Conservation (phyloP, 306 rosid genomes). For the Pachyrhizus erosus region DNA sequence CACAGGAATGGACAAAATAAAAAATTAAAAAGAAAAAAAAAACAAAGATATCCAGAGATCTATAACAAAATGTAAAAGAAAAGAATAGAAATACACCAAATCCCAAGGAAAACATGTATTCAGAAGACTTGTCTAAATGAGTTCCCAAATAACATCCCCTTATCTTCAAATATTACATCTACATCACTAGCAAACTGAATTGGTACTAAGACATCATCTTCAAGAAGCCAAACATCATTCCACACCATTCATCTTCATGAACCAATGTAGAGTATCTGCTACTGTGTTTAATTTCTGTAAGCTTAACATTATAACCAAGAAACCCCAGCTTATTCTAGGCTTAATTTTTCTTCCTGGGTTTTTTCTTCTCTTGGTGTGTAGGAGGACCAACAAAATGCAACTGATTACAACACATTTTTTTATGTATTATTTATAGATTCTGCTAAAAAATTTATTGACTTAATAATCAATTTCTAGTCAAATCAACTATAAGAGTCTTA, state of each 20-base stretch:
- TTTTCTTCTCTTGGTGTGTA: background rate
- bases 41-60: background rate
- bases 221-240: background rate
- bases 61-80: background rate
- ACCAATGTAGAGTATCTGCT: background rate
- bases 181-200: background rate
- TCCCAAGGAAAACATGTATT: background rate
- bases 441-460: background rate
- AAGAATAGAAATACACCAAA: background rate
- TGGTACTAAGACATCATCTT: background rate
- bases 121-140: background rate
- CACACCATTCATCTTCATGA: background rate
- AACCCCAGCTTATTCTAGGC: background rate
- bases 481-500: constrained; percentile 49
- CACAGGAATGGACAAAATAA: background rate
- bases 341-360: background rate
- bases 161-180: background rate
- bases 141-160: background rate
- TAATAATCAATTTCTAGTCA: constrained; percentile 7
- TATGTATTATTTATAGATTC: constrained; percentile 29
- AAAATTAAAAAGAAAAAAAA: background rate
- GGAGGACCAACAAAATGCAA: background rate
- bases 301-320: background rate
- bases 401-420: background rate
- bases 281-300: background rate